Evolutionary conservation across 805 yeast species (phyloP), one percentile per base, ranked within the genome.

Genomic region (Saturnispora ahearnii): DNA sequence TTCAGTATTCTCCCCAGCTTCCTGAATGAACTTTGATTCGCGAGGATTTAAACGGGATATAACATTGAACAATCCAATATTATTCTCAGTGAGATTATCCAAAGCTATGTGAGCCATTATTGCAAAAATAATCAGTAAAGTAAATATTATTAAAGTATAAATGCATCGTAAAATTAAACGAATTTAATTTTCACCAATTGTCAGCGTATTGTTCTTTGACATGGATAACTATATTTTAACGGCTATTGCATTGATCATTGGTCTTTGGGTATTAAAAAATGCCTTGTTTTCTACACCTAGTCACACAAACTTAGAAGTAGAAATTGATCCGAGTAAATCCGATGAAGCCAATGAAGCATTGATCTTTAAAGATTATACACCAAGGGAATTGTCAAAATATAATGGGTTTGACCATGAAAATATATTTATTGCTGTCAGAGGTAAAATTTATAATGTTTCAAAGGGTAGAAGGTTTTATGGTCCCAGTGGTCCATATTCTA

Each of bases 401-500:
- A 88, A 91, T 64, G 98, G 98, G 1, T 77, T 71, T 48, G 88
- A 84, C 55, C 82, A 85, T 55, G 82, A 82, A 48, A 80, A 79
- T 59, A 87, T 91, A n/a, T 84, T 82, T 60, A 77, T 91, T 54
- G 93, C 87, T 0, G 87, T 91, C n/a, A 79, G 75, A 57, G 95
- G 96, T 1, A 82, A 74, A 26, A 96, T 91, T 3, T 91, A 77
- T 60, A 96, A 91, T 61, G 95, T 88, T 21, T 71, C 87, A 5
- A 71, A 73, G 10, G 95, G 95, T 0, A 78, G 90, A 55, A 77
- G 78, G 44, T 90, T 91, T 63, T 91, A 91, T 65, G 98, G 98
- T 0, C 98, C 98, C 6, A 87, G 91, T 30, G 97, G 97, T 0
- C 96, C 96, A 0, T 91, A 91, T 67, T 81, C 86, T 41, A 87